Conservation (phyloP, 75 land plant genomes). For the Pinus taeda region DNA sequence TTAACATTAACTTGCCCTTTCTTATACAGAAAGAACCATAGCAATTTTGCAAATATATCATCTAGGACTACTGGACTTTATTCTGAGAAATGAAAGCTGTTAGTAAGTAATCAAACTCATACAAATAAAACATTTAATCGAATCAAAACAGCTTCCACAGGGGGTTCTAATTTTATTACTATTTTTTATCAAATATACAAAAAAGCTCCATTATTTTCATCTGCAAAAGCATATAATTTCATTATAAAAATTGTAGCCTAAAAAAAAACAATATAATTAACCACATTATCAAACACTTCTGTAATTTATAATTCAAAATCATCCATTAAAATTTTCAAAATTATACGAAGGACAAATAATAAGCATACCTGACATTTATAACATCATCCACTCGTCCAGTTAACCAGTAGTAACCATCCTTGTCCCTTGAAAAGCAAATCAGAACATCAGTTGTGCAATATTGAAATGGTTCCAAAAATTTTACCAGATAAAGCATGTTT, state of each 20-base stretch:
- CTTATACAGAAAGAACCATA: too few relatives aligned
- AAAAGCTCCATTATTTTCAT: too few relatives aligned
- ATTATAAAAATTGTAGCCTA: background rate
- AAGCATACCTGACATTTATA: constrained; percentile 87
- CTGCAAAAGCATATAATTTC: too few relatives aligned
- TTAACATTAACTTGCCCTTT: too few relatives aligned
- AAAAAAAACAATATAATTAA: background rate
- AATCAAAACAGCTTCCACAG: too few relatives aligned
- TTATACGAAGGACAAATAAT: background rate
- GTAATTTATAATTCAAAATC: background rate
- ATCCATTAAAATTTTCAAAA: background rate
- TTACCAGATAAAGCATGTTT: background rate
- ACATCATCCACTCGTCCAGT: constrained; percentile 99
- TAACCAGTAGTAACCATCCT: constrained; percentile 97
- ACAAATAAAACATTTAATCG: too few relatives aligned
- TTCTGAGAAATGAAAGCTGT: too few relatives aligned
- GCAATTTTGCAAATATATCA: too few relatives aligned
- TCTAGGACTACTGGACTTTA: too few relatives aligned
- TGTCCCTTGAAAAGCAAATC: constrained; percentile 55
- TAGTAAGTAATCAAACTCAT: too few relatives aligned
- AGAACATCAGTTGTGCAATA: background rate
- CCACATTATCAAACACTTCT: background rate
- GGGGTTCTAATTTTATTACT: too few relatives aligned
- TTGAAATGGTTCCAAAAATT: constrained; percentile 2
- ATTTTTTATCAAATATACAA: too few relatives aligned